These are phyloP conservation scores for Alternaria tenuissima DNA, from an alignment of 2,329 filamentous ascomycete genomes.

Conservation along the genomic window DNA sequence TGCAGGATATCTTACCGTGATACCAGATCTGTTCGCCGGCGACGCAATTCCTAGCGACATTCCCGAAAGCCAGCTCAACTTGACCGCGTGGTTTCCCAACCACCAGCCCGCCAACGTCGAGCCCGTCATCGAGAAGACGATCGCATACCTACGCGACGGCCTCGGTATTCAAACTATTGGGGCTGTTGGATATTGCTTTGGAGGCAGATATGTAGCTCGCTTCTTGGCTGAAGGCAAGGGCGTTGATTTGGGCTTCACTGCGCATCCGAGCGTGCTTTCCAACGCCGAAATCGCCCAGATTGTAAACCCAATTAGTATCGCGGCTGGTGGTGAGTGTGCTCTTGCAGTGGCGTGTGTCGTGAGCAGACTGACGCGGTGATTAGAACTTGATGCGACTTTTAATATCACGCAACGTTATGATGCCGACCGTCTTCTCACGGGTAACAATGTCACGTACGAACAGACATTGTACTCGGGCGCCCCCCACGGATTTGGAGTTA, in stretches of 20 bases:
- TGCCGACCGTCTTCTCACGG: constrained; percentile 38
- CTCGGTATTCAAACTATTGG: constrained; percentile 64
- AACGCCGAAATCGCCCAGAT: constrained; percentile 72
- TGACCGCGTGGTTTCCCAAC: constrained; percentile 55
- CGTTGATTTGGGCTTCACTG: constrained; percentile 71
- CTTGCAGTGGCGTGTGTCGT: too few species aligned
- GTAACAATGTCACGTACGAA: constrained; percentile 45
- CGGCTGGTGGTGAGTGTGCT: constrained; percentile 54
- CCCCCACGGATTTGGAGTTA: constrained; percentile 48
- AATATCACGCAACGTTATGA: background rate
- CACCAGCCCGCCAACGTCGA: constrained; percentile 57
- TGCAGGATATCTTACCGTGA: constrained; percentile 45
- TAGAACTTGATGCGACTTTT: background rate
- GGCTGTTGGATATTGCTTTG: constrained; percentile 76
- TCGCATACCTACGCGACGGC: constrained; percentile 69
- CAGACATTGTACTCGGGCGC: constrained; percentile 42
- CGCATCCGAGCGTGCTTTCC: constrained; percentile 74
- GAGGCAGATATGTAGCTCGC: constrained; percentile 76
- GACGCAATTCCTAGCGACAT: constrained; percentile 44
- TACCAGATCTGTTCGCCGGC: constrained; percentile 48
- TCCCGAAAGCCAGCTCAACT: constrained; percentile 73
- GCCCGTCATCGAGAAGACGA: constrained; percentile 58
- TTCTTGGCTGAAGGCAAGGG: constrained; percentile 62
- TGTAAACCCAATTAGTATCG: constrained; percentile 71
- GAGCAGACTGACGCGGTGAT: background rate